phyloP scores from a whole-genome alignment of 257 asterid genomes.

The Solanum lycopersicoides region DNA sequence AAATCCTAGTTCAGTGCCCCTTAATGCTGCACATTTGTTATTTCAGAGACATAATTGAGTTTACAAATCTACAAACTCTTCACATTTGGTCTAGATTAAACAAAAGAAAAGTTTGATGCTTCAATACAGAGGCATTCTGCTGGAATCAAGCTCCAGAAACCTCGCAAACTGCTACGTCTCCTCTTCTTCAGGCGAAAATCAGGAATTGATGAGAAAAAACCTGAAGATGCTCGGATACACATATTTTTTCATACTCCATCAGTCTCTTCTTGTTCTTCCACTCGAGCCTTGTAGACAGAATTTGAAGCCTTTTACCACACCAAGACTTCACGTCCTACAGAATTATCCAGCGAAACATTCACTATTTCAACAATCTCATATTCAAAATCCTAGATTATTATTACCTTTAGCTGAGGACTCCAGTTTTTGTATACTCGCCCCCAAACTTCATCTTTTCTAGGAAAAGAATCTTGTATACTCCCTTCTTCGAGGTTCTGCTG shows the following conservation, averaged over 20 bases:
- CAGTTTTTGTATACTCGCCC: conserved; percentile 16
- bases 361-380: conserved; percentile 16
- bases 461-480: conserved; percentile 9
- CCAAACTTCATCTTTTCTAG: conserved; percentile 20
- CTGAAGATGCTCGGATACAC: conserved; percentile 4
- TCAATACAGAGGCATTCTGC: conserved; percentile 7
- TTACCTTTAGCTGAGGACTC: neutral
- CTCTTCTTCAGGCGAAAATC: conserved; percentile 14
- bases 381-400: conserved; percentile 5
- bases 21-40: too few relatives aligned
- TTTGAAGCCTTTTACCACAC: neutral
- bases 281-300: conserved; percentile 3
- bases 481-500: neutral
- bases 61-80: neutral
- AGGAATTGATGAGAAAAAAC: conserved; percentile 29
- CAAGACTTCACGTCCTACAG: neutral
- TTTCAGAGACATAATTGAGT: too few relatives aligned
- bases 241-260: neutral
- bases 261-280: neutral
- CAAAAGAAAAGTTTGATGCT: neutral
- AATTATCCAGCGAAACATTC: neutral
- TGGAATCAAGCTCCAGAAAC: conserved; percentile 23
- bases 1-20: too few relatives aligned
- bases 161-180: conserved; percentile 6
- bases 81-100: neutral